Evolutionary conservation across 768 basidiomycete genomes (phyloP), one percentile per base, ranked within the genome.

Genomic region (Leccinum uliginosum): DNA sequence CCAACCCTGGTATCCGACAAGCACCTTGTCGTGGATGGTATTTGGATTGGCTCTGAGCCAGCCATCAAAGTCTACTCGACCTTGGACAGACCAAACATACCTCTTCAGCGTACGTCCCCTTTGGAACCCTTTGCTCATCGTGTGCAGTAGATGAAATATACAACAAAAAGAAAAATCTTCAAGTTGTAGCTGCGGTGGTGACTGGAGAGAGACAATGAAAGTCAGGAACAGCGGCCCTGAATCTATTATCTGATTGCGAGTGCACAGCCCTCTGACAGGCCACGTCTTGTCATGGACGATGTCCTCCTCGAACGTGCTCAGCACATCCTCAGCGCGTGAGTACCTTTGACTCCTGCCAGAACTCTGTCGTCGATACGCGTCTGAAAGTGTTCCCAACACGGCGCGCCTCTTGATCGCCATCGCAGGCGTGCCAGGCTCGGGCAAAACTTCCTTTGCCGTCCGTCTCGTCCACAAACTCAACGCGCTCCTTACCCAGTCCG

Each of bases 1-100:
- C 91, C 91, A 93, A 68, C 90, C 91, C 72, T 93, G 91, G 69
- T 93, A 93, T 34, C 91, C 91, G 0, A 92, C 87, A 29, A 93
- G 71, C 62, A 91, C 83, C 66, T 93, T 93, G 73, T 90, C 82
- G 55, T 90, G 87, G 48, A 93, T 90, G 10, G 89, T 90, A 6
- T 79, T 79, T 24, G 91, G 83, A 66, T 88, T 79, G 10, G 86
- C 85, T 60, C 87, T 78, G 54, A 19, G 0, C n/a, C 17, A 1
- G 17, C 10, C 46, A 47, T 24, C 3, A 34, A 2, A 11, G 32
- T 53, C 3, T 34, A 57, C 19, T 29, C 24, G 30, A 5, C 2
- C 40, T 10, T 10, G 30, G 15, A 15, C 23, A 29, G 3, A 29
- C 24, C 12, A 38, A 19, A 4, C 35, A 15, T 32, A 59, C 52